Base-by-base conservation (phyloP, 371 early-diverging fungal genomes). In the Lichtheimia ornata region DNA sequence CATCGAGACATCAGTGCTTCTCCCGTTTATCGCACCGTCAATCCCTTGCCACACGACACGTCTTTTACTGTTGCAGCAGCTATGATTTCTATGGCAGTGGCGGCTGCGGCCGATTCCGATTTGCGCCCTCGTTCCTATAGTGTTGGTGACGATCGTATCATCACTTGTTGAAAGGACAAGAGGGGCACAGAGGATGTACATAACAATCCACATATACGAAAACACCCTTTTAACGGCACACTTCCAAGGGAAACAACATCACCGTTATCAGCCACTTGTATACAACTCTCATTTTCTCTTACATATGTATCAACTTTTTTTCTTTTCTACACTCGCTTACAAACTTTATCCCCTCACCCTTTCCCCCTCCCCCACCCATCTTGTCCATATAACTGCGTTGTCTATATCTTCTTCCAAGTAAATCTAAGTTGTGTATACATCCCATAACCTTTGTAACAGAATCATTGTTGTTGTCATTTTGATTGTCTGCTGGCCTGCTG, bases 71-170 rank as follows among this genome's bases (percentile, higher is more conserved):
- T 42, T 45, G 57, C 57, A 20, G 57, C 57, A 12, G 57, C 57
- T 5, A 41, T 56, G 17, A 35, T 56, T 45, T 41, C 57, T 45
- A 42, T 56, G 15, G 42, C 40, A 28, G 42, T 41, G 25, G 57
- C 57, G 20, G 42, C 42, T 40, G 57, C 57, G 4, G 45, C 57
- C 28, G 43, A 35, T 24, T n/a, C 14, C 5, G 42, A 56, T 18
- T 22, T 47, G 47, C 47, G 57, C 40, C 42, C 57, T 14, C 57
- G 57, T 20, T 56, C 57, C 20, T 56, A 56, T 20, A 56, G 57
- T 45, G 57, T 56, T 44, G 57, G 57, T 22, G 57, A 56, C 22
- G 57, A 56, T 45, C 57, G 57, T 18, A 56, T 22, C 43, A 20
- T 45, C 14, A 42, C 42, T 25, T 56, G 57, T 45, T 56, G 25